Percentiles rank a stretch among this genome's conserved stretches.
Conservation (phyloP, 768 basidiomycete species). For the Tremella mesenterica region DNA sequence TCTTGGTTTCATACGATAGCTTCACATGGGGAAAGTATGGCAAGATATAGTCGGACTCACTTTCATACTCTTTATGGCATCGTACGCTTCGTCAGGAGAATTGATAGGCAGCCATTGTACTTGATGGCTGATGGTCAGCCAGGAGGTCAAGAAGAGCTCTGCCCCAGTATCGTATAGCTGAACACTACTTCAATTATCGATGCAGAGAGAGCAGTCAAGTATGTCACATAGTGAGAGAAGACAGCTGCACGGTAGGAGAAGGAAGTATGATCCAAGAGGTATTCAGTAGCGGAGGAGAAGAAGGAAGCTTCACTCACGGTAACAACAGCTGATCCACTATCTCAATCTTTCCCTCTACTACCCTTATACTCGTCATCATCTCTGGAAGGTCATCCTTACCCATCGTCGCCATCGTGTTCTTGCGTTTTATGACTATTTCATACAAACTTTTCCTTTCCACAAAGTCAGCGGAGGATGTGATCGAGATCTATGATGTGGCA, state of each 20-base stretch:
- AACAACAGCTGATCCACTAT: constrained; percentile 85
- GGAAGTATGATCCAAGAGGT: too few relatives aligned
- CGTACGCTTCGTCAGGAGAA: constrained; percentile 73
- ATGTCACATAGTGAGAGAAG: background rate
- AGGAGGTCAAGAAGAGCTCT: too few relatives aligned
- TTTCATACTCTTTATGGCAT: constrained; percentile 95
- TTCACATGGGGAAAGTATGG: too few relatives aligned
- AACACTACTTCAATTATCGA: background rate
- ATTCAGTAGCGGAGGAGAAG: background rate
- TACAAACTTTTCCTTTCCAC: too few relatives aligned
- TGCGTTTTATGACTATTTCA: too few relatives aligned
- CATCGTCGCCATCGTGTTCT: too few relatives aligned
- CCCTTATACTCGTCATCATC: constrained; percentile 45
- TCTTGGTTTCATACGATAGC: too few relatives aligned
- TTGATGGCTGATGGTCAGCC: constrained; percentile 48
- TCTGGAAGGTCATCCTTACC: constrained; percentile 39
- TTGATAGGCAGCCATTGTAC: constrained; percentile 49
- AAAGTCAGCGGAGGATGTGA: too few relatives aligned
- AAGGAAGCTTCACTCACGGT: constrained; percentile 47
- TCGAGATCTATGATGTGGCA: too few relatives aligned
- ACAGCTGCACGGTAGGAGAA: too few relatives aligned
- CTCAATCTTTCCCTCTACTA: constrained; percentile 54
- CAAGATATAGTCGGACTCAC: constrained; percentile 44
- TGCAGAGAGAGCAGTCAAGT: background rate
- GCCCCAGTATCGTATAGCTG: background rate